Percentiles rank a stretch among this genome's conserved stretches.
phyloP scores from a whole-genome alignment of 2,329 filamentous ascomycete genomes.

The Dichotomopilus funicola region DNA sequence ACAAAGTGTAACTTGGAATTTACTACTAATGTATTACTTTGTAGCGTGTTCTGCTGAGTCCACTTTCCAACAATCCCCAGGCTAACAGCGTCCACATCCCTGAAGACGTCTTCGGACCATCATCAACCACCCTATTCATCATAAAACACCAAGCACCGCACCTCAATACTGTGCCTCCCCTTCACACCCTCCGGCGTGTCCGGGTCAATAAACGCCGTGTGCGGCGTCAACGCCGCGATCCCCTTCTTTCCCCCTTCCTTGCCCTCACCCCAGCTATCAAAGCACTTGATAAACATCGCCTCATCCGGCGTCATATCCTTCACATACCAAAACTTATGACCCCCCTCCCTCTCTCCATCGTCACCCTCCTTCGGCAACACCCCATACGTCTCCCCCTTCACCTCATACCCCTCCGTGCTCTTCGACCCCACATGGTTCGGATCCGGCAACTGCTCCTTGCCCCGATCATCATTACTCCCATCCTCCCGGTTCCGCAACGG shows the following conservation, averaged over 20 bases:
- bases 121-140: slow-evolving; percentile 29
- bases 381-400: slow-evolving; percentile 54
- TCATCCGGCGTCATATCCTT: slow-evolving; percentile 60
- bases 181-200: slow-evolving; percentile 41
- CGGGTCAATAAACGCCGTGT: slow-evolving; percentile 52
- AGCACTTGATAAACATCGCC: slow-evolving; percentile 46
- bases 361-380: slow-evolving; percentile 52
- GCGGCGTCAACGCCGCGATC: slow-evolving; percentile 42
- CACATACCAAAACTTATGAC: slow-evolving; percentile 57
- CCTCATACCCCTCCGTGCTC: slow-evolving; percentile 56
- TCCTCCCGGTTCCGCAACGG: slow-evolving; percentile 38
- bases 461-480: slow-evolving; percentile 47
- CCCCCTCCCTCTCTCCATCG: slow-evolving; percentile 39
- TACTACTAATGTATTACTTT: too few species aligned
- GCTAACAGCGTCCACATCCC: too few species aligned
- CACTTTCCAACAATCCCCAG: too few species aligned
- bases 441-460: slow-evolving; percentile 51
- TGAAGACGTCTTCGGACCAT: too few species aligned
- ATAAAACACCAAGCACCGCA: slow-evolving; percentile 57
- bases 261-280: slow-evolving; percentile 41
- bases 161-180: slow-evolving; percentile 56
- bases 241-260: slow-evolving; percentile 32
- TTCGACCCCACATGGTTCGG: slow-evolving; percentile 29
- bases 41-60: too few species aligned
- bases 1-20: too few species aligned